These are phyloP conservation scores for Dendryphion nanum DNA, from an alignment of 2,329 filamentous ascomycete genomes.

Conservation along the genomic window DNA sequence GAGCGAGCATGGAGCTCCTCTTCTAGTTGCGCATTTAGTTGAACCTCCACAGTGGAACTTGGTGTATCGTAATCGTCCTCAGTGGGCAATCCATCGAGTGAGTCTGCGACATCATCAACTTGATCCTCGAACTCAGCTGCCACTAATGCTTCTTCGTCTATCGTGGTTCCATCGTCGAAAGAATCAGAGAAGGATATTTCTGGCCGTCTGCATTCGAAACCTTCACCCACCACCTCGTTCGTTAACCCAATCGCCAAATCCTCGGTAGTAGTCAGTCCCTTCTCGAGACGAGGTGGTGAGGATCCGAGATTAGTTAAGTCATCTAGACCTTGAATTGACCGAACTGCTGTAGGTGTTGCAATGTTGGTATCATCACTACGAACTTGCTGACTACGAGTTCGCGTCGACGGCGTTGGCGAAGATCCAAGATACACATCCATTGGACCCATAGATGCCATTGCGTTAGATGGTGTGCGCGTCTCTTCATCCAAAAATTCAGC, in stretches of 20 bases:
- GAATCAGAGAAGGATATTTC: constrained; percentile 20
- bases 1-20: constrained; percentile 30
- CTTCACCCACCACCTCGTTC: background rate
- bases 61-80: constrained; percentile 16
- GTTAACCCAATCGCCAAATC: background rate
- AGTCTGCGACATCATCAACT: background rate
- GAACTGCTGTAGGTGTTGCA: constrained; percentile 27
- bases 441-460: constrained; percentile 26
- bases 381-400: constrained; percentile 23
- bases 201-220: background rate
- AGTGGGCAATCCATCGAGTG: constrained; percentile 5
- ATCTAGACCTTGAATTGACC: constrained; percentile 16
- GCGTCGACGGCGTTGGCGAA: constrained; percentile 35
- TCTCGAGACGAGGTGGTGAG: constrained; percentile 35
- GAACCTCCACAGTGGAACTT: constrained; percentile 31
- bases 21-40: constrained; percentile 36
- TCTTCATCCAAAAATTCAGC: constrained; percentile 22
- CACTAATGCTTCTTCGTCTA: constrained; percentile 22
- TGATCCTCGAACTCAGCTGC: background rate
- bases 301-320: constrained; percentile 29
- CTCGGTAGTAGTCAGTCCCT: constrained; percentile 1
- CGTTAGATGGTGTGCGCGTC: constrained; percentile 20
- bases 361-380: constrained; percentile 25
- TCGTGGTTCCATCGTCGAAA: constrained; percentile 33
- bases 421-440: constrained; percentile 37